These are phyloP conservation scores for Aureobasidium sp. DNA, from an alignment of 2,329 filamentous ascomycete genomes.

Conservation along the genomic window DNA sequence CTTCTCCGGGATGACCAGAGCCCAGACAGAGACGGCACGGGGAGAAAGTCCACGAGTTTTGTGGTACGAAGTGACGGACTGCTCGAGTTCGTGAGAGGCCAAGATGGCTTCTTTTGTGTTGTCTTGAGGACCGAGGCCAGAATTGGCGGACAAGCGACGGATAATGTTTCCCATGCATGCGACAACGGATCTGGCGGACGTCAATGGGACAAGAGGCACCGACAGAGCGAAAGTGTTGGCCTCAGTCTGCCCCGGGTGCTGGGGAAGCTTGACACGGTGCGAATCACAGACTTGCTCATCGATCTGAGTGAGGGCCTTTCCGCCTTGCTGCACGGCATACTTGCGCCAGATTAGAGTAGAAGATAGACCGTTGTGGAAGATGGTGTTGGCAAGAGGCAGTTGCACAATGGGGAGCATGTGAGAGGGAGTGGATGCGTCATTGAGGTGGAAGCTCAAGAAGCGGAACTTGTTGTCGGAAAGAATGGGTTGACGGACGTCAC, in stretches of 20 bases:
- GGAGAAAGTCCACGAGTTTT: slow-evolving; percentile 34
- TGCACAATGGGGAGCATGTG: slow-evolving; percentile 20
- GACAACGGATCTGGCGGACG: slow-evolving; percentile 53
- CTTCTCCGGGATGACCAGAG: slow-evolving; percentile 53
- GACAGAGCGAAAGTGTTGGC: slow-evolving; percentile 22
- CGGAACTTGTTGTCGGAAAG: background rate
- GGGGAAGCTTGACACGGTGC: slow-evolving; percentile 5
- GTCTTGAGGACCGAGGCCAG: slow-evolving; percentile 23
- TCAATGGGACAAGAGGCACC: slow-evolving; percentile 57
- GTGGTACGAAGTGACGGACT: slow-evolving; percentile 54
- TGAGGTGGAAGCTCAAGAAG: slow-evolving; percentile 4
- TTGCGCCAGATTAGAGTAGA: slow-evolving; percentile 45
- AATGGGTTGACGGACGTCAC: background rate
- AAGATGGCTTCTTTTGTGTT: slow-evolving; percentile 34
- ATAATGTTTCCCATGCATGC: slow-evolving; percentile 74
- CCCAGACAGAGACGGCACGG: slow-evolving; percentile 61
- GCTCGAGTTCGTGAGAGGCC: slow-evolving; percentile 67
- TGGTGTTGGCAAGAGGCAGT: slow-evolving; percentile 67
- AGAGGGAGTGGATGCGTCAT: background rate
- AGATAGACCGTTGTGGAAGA: slow-evolving; percentile 62
- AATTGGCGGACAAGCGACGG: slow-evolving; percentile 47
- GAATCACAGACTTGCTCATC: slow-evolving; percentile 7
- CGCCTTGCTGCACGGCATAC: background rate
- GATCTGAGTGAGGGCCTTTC: background rate
- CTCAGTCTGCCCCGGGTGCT: background rate